Evolutionary conservation across 2,329 filamentous ascomycete species (phyloP).

Genomic region (Cytospora piceicola): DNA sequence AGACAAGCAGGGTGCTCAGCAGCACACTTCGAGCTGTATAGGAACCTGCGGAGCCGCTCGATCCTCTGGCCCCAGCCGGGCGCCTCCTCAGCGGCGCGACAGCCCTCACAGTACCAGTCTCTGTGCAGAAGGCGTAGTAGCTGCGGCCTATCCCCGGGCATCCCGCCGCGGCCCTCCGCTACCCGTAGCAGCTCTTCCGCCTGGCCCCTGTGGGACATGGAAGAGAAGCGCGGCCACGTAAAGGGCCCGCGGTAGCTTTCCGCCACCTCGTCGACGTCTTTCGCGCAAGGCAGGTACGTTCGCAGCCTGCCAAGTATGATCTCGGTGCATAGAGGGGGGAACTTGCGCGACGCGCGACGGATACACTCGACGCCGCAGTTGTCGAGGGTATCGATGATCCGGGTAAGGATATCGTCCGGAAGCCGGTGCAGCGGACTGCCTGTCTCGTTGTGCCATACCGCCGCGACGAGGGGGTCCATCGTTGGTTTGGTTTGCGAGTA

Average conservation of each 20-base stretch:
- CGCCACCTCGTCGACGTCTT: neutral
- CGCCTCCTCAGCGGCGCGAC: neutral
- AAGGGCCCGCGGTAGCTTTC: neutral
- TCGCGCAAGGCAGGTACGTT: neutral
- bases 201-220: neutral
- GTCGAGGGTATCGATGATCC: constrained; percentile 7
- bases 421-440: constrained; percentile 7
- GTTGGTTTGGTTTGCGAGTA: neutral
- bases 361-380: constrained; percentile 12
- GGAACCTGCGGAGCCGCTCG: neutral
- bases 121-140: neutral
- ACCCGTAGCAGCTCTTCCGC: neutral
- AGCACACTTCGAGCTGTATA: neutral
- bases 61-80: neutral
- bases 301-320: constrained; percentile 2
- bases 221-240: constrained; percentile 1
- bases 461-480: constrained; percentile 5
- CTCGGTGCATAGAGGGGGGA: neutral
- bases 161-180: neutral
- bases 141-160: neutral
- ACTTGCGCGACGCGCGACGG: constrained; percentile 11
- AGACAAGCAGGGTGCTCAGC: constrained; percentile 14
- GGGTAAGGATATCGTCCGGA: neutral
- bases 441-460: neutral
- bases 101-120: constrained; percentile 13